phyloP scores from a whole-genome alignment of 2,329 filamentous ascomycete genomes.

The Neofusicoccum cordaticola region DNA sequence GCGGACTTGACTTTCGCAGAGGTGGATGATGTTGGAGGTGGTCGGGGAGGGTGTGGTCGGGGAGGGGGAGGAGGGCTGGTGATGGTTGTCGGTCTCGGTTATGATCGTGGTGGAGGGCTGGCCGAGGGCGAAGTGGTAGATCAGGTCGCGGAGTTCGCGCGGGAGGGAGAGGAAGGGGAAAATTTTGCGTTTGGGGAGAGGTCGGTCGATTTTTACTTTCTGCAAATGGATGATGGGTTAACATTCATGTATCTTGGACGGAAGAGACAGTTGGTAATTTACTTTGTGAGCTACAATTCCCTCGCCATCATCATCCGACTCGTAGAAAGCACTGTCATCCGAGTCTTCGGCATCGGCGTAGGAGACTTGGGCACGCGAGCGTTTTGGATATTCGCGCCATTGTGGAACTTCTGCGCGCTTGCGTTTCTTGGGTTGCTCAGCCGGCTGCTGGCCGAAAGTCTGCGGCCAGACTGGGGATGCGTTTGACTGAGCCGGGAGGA shows the following conservation, averaged over 20 bases:
- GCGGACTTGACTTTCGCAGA: too few species aligned
- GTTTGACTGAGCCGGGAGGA: background rate
- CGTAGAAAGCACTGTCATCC: slow-evolving; percentile 6
- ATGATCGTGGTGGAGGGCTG: slow-evolving; percentile 24
- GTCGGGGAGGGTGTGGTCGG: too few species aligned
- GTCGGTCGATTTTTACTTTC: too few species aligned
- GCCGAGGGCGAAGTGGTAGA: slow-evolving; percentile 24
- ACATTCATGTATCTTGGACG: too few species aligned
- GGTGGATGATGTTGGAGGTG: too few species aligned
- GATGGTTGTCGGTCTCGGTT: too few species aligned
- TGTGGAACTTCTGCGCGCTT: background rate
- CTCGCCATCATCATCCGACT: background rate
- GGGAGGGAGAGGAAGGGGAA: too few species aligned
- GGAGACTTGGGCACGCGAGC: background rate
- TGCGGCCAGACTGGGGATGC: background rate
- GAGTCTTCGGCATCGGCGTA: background rate
- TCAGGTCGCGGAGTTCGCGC: too few species aligned
- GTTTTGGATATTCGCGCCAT: background rate
- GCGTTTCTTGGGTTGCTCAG: background rate
- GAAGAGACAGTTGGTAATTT: too few species aligned
- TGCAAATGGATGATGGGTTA: too few species aligned
- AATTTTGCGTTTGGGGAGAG: slow-evolving; percentile 14
- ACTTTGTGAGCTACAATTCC: background rate
- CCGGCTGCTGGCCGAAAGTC: background rate
- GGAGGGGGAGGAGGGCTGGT: too few species aligned